Base-by-base conservation (phyloP, 768 basidiomycete genomes). In the Crassisporium funariophilum region DNA sequence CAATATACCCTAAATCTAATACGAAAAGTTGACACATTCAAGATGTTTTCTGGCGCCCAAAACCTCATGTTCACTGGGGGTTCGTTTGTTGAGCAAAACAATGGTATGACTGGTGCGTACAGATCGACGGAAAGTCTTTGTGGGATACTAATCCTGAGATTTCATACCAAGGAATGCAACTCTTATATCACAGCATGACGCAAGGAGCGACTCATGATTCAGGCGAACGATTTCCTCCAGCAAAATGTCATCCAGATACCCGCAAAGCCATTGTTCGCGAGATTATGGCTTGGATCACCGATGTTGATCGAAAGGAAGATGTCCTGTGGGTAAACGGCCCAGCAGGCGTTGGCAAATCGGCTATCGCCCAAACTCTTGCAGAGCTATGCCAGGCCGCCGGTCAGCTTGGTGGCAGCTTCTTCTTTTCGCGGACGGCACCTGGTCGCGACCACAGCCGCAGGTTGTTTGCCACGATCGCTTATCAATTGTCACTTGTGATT, bases 311-410 rank as follows among this genome's bases (percentile, higher is more conserved):
- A 5, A 16, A 19, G 12, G 37, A 23, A 12, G 11, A 44, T 21
- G 40, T 60, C 21, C 13, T 57, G 13, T 60, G 58, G 55, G 16
- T 57, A 1, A 31, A 51, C 21, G 58, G 58, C 3, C 46, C 49
- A 1, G 58, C 49, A 7, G 58, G 58, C 10, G 49, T 49, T n/a
- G 58, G 58, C 5, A 60, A 60, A 41, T 55, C 55, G 1, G 51
- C 54, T 11, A 50, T 58, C 12, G 46, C 52, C 4, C 54, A 55
- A 27, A 43, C 37, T 2, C 40, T 59, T 4, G 52, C 55, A 10
- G 50, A 52, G 12, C 6, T 23, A 11, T 52, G 37, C 23, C 11
- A 29, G 3, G 33, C 40, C n/a, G n/a, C 4, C 4, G 40, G 35
- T 2, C 21, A 10, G 6, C 31, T 56, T 9, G 46, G 35, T 0